Conservation (phyloP, 768 basidiomycete species). For the Gautieria morchelliformis region DNA sequence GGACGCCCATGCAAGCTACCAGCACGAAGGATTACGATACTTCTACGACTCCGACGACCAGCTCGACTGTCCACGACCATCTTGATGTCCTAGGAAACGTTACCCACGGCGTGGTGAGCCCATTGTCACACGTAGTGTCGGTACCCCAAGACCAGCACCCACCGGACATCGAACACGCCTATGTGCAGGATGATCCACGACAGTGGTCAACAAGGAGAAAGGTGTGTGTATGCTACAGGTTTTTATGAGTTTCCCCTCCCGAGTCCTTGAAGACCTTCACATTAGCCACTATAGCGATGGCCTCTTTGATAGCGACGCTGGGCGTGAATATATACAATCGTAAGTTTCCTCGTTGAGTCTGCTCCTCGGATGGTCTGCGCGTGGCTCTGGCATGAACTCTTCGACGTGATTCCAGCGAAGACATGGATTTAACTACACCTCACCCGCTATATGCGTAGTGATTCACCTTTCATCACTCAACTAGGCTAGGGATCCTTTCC, state of each 20-base stretch:
- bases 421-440: background rate
- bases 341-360: conserved; percentile 20
- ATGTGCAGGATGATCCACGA: conserved; percentile 52
- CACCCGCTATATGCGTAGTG: no score
- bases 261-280: conserved; percentile 20
- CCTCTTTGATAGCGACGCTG: conserved; percentile 50
- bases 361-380: background rate
- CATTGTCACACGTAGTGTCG: background rate
- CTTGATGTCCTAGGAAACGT: background rate
- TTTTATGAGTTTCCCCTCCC: conserved; percentile 17
- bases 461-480: background rate
- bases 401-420: background rate
- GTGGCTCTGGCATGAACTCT: background rate
- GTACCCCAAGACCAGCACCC: background rate
- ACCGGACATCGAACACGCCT: conserved; percentile 27
- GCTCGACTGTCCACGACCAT: conserved; percentile 3
- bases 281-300: conserved; percentile 30
- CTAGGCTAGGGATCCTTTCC: background rate
- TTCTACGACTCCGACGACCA: conserved; percentile 3
- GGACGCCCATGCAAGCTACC: background rate
- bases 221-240: conserved; percentile 23
- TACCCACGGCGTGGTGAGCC: background rate
- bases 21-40: background rate
- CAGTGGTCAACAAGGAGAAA: conserved; percentile 48
- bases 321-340: conserved; percentile 57